These are phyloP conservation scores for Lizonia empirigonia DNA, from an alignment of 2,329 filamentous ascomycete species.

Conservation along the genomic window DNA sequence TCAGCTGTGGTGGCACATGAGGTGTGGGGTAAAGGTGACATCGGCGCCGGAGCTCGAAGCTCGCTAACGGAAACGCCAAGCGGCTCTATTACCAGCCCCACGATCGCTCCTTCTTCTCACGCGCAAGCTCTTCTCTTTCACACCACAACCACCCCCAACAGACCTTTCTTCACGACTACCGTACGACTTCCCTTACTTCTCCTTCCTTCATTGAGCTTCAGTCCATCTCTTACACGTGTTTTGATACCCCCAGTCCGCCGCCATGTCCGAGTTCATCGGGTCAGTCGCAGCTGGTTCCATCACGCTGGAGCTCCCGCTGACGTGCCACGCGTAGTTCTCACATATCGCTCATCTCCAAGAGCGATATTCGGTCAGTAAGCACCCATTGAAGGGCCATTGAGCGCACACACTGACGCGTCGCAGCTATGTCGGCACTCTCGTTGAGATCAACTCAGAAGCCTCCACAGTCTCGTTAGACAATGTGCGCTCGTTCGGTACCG, in stretches of 20 bases:
- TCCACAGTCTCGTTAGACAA: constrained; percentile 97
- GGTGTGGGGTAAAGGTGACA: constrained; percentile 31
- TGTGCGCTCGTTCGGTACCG: constrained; percentile 92
- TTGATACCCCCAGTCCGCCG: constrained; percentile 34
- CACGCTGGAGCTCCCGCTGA: constrained; percentile 44
- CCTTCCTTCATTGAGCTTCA: constrained; percentile 29
- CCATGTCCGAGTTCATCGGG: constrained; percentile 68
- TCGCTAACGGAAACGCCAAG: constrained; percentile 27
- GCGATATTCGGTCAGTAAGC: constrained; percentile 83
- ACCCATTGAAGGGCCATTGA: constrained; percentile 23
- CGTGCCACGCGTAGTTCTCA: constrained; percentile 67
- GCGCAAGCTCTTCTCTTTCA: constrained; percentile 22
- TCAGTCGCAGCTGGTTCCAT: constrained; percentile 51
- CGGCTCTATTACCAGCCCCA: constrained; percentile 22
- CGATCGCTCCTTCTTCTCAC: constrained; percentile 23
- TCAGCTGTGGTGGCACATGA: constrained; percentile 14
- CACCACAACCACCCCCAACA: constrained; percentile 19
- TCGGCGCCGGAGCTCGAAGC: constrained; percentile 14
- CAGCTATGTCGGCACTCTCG: constrained; percentile 93
- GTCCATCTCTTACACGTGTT: constrained; percentile 30
- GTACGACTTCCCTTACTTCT: constrained; percentile 24
- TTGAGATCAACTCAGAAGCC: constrained; percentile 97
- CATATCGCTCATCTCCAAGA: constrained; percentile 96
- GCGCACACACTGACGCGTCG: constrained; percentile 24
- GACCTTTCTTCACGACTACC: constrained; percentile 22